Evolutionary conservation across 345 rosid genomes (phyloP).

Genomic region (Moricandia arvensis): DNA sequence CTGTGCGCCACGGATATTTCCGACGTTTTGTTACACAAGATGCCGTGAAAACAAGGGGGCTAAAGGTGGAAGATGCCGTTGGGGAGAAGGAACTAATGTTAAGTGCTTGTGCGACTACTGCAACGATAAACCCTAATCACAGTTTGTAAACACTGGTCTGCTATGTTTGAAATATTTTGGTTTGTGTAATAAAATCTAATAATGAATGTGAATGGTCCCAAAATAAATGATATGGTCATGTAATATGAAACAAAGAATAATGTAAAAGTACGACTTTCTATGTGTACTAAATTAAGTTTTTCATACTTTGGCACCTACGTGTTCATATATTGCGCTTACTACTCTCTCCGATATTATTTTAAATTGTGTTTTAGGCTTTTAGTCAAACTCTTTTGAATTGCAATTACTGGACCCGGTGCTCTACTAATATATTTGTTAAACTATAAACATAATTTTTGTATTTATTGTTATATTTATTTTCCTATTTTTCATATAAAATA

Average conservation of each 20-base stretch:
- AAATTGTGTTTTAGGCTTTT: no score
- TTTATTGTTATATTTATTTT: no score
- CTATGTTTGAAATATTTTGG: background rate
- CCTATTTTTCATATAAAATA: background rate
- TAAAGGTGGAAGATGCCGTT: slow-evolving; percentile 36
- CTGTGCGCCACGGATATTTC: slow-evolving; percentile 33
- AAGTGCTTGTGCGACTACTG: slow-evolving; percentile 36
- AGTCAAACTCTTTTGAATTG: no score
- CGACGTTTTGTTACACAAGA: slow-evolving; percentile 22
- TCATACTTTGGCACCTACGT: no score
- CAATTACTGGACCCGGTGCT: no score
- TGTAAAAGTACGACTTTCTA: no score
- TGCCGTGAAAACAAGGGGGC: slow-evolving; percentile 33
- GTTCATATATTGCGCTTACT: no score
- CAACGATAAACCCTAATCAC: slow-evolving; percentile 7
- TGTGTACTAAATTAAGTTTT: no score
- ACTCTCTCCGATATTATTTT: no score
- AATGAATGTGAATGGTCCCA: background rate
- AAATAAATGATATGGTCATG: background rate
- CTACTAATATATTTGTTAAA: no score
- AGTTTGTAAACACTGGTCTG: no score
- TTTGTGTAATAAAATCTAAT: background rate
- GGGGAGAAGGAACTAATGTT: slow-evolving; percentile 4
- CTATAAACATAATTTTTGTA: no score
- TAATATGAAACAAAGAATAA: slow-evolving; percentile 2